Conservation (phyloP, 495 filamentous ascomycete species). For the Lasiosphaeria hispida region DNA sequence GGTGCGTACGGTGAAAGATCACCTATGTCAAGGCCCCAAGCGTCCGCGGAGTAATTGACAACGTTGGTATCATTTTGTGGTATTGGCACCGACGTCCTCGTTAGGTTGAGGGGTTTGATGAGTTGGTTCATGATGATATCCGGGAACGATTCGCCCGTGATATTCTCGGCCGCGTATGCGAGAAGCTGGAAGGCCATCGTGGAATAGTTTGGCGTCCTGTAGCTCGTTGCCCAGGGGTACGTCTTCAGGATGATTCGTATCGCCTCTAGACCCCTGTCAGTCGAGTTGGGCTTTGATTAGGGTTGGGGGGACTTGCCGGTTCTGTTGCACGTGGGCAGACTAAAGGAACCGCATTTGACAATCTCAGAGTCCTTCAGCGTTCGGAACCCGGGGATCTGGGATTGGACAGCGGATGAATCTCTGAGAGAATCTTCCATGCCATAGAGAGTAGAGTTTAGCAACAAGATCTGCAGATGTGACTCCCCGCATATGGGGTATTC, state of each 20-base stretch:
- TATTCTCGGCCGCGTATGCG: conserved; percentile 16
- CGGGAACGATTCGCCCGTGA: conserved; percentile 10
- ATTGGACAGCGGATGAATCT: conserved; percentile 8
- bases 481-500: too few relatives aligned
- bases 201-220: conserved; percentile 13
- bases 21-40: conserved; percentile 3
- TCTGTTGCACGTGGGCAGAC: conserved; percentile 12
- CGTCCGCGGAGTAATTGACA: not conserved
- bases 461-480: too few relatives aligned
- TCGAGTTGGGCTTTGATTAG: not conserved
- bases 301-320: conserved; percentile 4
- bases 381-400: conserved; percentile 4
- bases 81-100: conserved; percentile 1
- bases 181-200: conserved; percentile 18
- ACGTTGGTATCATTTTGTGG: conserved; percentile 10
- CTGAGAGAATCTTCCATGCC: conserved; percentile 7
- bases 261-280: conserved; percentile 9
- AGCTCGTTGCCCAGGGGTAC: conserved; percentile 6
- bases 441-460: conserved; percentile 1
- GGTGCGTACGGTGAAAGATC: conserved; percentile 3
- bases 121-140: conserved; percentile 7
- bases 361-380: conserved; percentile 11
- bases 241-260: conserved; percentile 5
- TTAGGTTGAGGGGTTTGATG: conserved; percentile 13
- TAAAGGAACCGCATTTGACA: conserved; percentile 8